These are phyloP conservation scores for Cystobasidiaceae sp. DNA, from an alignment of 1,284 basidiomycete genomes.

Conservation along the genomic window DNA sequence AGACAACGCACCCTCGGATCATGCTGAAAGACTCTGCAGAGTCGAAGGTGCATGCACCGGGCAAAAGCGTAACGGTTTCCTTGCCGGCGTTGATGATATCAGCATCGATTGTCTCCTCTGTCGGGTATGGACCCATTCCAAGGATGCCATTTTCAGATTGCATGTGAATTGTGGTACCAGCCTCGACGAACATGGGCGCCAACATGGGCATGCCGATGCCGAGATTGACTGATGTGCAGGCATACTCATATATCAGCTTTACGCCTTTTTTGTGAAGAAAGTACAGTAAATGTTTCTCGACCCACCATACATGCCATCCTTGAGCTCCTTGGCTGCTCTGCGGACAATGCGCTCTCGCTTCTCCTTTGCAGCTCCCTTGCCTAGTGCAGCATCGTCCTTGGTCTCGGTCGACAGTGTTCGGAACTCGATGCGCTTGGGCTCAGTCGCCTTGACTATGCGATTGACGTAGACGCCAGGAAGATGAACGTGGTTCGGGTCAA, in stretches of 20 bases:
- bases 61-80: slow-evolving; percentile 84
- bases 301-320: slow-evolving; percentile 69
- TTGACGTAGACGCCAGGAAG: slow-evolving; percentile 44
- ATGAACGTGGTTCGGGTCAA: slow-evolving; percentile 74
- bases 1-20: slow-evolving; percentile 70
- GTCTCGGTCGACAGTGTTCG: slow-evolving; percentile 25
- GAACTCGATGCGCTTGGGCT: slow-evolving; percentile 70
- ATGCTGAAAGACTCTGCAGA: slow-evolving; percentile 89
- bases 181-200: slow-evolving; percentile 72
- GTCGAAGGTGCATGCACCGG: slow-evolving; percentile 88
- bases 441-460: slow-evolving; percentile 50
- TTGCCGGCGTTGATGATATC: slow-evolving; percentile 68
- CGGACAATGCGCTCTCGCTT: slow-evolving; percentile 72
- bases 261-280: too few relatives aligned
- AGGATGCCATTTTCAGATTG: slow-evolving; percentile 94
- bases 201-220: slow-evolving; percentile 83
- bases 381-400: slow-evolving; percentile 34
- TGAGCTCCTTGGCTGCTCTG: slow-evolving; percentile 81
- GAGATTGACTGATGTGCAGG: slow-evolving; percentile 40
- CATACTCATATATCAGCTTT: too few relatives aligned
- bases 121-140: slow-evolving; percentile 92
- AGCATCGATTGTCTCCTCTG: slow-evolving; percentile 70
- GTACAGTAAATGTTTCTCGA: too few relatives aligned
- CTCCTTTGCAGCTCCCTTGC: slow-evolving; percentile 55
- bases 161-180: slow-evolving; percentile 78